Base-by-base conservation (phyloP, 2,329 filamentous ascomycete genomes). In the Pseudogymnoascus sp. region DNA sequence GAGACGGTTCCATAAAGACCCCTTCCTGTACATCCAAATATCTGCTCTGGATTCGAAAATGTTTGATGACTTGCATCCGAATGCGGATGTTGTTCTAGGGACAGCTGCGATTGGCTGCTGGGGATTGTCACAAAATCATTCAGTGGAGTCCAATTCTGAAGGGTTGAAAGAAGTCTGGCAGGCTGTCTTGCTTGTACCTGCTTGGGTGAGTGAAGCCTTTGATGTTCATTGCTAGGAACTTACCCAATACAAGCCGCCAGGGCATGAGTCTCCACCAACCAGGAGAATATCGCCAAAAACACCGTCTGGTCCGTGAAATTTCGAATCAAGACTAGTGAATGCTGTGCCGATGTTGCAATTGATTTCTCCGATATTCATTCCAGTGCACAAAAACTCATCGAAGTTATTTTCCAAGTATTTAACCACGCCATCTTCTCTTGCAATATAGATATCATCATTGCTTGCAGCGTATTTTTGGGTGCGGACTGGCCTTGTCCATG, bases 361-460 rank as follows among this genome's bases (percentile, higher is more conserved):
- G 68, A 90, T 85, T 61, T 82, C 81, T 6, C 89, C 89, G 64
- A 90, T 80, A 63, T 83, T 80, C 54, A 82, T 80, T 63, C 82
- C 79, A 43, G 81, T 79, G 62, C 82, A 79, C 62, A 87, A 74
- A 68, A 84, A 78, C 54, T 81, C 83, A 67, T 78, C 79, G 5
- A 76, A 75, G 48, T 84, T 83, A 65, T 91, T 85, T 68, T 92
- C 87, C 4, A 93, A 76, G 68, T 89, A 90, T 63, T 87, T 83
- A 8, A 97, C 82, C 60, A 87, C 79, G 2, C 95, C 95, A 72
- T 98, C 93, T 76, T 98, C 93, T 63, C 93, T 86, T 10, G 89
- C 90, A 14, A 99, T 79, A 72, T 95, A 96, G 60, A 98, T 86
- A 65, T 88, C 86, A 71, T 98, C 95, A 37, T 87, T 85, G 16